These are phyloP conservation scores for Colletotrichum sojae DNA, from an alignment of 2,329 filamentous ascomycete species.

Conservation along the genomic window DNA sequence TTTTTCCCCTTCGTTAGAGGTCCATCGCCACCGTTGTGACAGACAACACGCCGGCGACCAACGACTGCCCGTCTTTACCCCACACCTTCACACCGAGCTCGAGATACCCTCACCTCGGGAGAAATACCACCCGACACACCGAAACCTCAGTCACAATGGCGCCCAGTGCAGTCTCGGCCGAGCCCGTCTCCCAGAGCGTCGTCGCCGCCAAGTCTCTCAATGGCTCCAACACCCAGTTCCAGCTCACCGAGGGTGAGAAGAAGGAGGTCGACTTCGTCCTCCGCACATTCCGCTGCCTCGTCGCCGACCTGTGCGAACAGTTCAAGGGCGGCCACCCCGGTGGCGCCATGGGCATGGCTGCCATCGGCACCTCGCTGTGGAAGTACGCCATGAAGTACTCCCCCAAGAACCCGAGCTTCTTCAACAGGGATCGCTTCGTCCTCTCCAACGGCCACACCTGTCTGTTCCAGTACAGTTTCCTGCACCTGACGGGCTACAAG, in stretches of 20 bases:
- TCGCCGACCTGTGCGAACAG: conserved; percentile 79
- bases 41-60: neutral
- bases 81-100: conserved; percentile 8
- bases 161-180: conserved; percentile 34
- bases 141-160: conserved; percentile 27
- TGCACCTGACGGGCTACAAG: conserved; percentile 68
- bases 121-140: neutral
- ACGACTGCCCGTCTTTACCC: neutral
- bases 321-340: conserved; percentile 79
- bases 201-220: conserved; percentile 31
- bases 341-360: conserved; percentile 71
- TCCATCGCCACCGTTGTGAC: neutral
- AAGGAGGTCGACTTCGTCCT: conserved; percentile 57
- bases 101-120: conserved; percentile 15
- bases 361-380: conserved; percentile 72
- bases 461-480: conserved; percentile 67
- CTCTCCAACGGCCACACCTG: conserved; percentile 73
- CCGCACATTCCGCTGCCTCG: conserved; percentile 72
- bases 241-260: conserved; percentile 32
- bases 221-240: conserved; percentile 26
- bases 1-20: neutral
- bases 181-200: conserved; percentile 29
- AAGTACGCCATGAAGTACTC: conserved; percentile 75
- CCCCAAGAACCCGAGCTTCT: conserved; percentile 67
- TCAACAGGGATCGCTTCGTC: conserved; percentile 75